Percentiles rank a stretch among this genome's conserved stretches.
Conservation (phyloP, 106 monocot genomes). For the Cymbidium sinense region DNA sequence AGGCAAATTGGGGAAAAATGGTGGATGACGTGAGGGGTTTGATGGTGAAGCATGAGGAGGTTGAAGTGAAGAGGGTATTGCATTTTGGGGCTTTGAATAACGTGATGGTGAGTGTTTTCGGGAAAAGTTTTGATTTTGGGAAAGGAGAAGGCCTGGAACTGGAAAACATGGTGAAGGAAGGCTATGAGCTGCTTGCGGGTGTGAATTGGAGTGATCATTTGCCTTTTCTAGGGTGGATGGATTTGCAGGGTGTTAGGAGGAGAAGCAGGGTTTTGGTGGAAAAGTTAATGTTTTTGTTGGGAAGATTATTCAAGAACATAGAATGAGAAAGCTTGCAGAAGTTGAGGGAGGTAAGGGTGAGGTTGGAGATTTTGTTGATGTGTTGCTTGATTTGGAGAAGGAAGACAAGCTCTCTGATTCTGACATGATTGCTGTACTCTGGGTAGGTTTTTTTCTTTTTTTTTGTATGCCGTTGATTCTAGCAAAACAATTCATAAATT, state of each 20-base stretch:
- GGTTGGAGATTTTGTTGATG: slow-evolving; percentile 15
- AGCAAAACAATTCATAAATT: background rate
- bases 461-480: background rate
- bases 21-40: slow-evolving; percentile 3
- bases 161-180: slow-evolving; percentile 13
- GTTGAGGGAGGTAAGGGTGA: background rate
- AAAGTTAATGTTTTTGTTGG: slow-evolving; percentile 17
- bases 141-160: slow-evolving; percentile 8
- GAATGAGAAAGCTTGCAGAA: background rate
- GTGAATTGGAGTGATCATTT: slow-evolving; percentile 30
- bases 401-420: slow-evolving; percentile 18
- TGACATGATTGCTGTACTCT: slow-evolving; percentile 23
- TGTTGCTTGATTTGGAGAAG: slow-evolving; percentile 17
- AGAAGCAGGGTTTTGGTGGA: slow-evolving; percentile 7
- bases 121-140: slow-evolving; percentile 16
- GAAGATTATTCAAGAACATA: slow-evolving; percentile 41
- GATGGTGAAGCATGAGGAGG: slow-evolving; percentile 16
- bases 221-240: slow-evolving; percentile 23
- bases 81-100: slow-evolving; percentile 27
- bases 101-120: slow-evolving; percentile 26
- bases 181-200: slow-evolving; percentile 24
- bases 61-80: slow-evolving; percentile 21
- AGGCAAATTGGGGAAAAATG: slow-evolving; percentile 16
- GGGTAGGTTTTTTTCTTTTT: slow-evolving; percentile 11
- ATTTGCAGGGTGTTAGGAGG: slow-evolving; percentile 21